phyloP scores from a whole-genome alignment of 2,329 filamentous ascomycete genomes.

The Botryosphaeria dothidea region DNA sequence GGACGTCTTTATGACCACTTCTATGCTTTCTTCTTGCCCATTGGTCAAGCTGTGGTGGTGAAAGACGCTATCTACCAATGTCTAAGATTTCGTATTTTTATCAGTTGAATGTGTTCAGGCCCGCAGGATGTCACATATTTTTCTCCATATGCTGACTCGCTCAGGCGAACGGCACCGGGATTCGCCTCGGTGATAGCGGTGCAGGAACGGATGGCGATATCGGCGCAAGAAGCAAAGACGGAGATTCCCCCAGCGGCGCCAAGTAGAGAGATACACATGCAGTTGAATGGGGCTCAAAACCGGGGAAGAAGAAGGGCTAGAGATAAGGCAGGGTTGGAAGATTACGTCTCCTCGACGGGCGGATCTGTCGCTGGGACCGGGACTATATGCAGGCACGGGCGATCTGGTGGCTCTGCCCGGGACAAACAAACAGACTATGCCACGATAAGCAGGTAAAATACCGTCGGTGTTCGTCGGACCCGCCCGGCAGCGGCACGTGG shows the following conservation, averaged over 20 bases:
- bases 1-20: no score
- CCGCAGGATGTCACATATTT: neutral
- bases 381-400: constrained; percentile 7
- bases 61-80: neutral
- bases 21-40: no score
- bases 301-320: no score
- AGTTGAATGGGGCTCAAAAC: no score
- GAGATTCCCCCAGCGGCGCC: neutral
- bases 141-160: neutral
- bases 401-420: neutral
- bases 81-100: neutral
- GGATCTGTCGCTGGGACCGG: neutral
- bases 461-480: neutral
- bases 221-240: neutral
- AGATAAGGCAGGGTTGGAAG: neutral
- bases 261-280: neutral
- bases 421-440: neutral
- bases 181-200: neutral
- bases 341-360: constrained; percentile 1
- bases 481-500: neutral
- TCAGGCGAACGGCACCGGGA: neutral
- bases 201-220: neutral
- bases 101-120: neutral
- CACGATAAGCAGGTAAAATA: constrained; percentile 14
- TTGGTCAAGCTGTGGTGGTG: no score